Percentiles rank a stretch among this genome's conserved stretches.
phyloP scores from a whole-genome alignment of 768 basidiomycete genomes.

The Leccinum broughii region DNA sequence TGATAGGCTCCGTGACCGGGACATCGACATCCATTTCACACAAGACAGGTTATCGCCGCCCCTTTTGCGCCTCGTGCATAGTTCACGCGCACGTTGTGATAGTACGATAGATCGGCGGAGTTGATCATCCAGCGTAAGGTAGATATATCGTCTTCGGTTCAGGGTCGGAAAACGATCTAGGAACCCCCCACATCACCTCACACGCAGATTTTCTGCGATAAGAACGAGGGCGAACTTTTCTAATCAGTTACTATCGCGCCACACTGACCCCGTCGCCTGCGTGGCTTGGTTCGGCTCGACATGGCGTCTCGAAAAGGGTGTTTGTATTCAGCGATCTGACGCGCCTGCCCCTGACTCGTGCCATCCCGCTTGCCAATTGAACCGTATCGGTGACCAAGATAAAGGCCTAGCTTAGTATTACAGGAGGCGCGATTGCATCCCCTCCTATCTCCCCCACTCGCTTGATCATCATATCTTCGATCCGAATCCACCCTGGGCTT shows the following conservation, averaged over 20 bases:
- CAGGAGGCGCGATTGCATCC: neutral
- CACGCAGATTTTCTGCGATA: neutral
- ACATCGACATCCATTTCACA: neutral
- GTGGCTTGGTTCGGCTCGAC: neutral
- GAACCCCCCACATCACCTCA: neutral
- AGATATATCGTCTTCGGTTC: neutral
- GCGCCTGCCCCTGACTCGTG: neutral
- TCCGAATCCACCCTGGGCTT: neutral
- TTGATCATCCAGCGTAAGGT: neutral
- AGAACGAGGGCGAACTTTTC: neutral
- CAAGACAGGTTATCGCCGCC: neutral
- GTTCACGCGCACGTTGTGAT: neutral
- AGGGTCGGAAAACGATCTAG: neutral
- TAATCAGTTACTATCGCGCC: neutral
- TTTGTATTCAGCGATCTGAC: neutral
- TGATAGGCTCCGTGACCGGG: neutral
- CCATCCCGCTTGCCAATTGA: neutral
- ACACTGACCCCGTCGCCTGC: neutral
- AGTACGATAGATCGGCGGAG: constrained; percentile 1
- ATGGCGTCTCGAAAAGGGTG: neutral
- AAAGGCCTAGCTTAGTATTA: neutral
- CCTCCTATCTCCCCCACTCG: neutral
- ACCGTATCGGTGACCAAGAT: neutral
- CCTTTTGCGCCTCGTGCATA: neutral
- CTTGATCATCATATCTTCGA: neutral